These are phyloP conservation scores for Lactifluus rugatus DNA, from an alignment of 768 basidiomycete species.

Conservation along the genomic window DNA sequence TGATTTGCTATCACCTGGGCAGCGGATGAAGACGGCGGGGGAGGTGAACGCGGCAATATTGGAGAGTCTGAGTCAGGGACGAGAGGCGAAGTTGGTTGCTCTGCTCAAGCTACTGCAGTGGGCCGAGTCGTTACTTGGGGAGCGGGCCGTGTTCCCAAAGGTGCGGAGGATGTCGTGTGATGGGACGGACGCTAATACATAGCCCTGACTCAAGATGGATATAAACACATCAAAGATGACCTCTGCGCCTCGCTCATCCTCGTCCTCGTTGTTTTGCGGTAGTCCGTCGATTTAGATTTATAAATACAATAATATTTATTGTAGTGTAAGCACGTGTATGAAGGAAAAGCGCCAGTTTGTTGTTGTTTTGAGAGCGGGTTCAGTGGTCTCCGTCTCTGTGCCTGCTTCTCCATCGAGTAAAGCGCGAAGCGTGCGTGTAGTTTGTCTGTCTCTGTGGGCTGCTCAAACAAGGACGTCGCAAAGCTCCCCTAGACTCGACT, in stretches of 20 bases:
- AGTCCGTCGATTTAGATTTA: not conserved
- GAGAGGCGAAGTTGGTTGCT: constrained; percentile 81
- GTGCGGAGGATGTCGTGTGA: constrained; percentile 29
- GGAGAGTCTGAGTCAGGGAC: constrained; percentile 84
- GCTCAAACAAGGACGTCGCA: not conserved
- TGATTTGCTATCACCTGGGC: constrained; percentile 74
- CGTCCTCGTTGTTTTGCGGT: not conserved
- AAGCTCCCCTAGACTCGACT: not conserved
- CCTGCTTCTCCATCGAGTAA: not conserved
- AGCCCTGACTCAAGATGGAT: constrained; percentile 4
- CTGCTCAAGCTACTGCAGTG: constrained; percentile 78
- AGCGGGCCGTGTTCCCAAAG: constrained; percentile 74
- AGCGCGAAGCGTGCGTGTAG: not conserved
- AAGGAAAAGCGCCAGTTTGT: not conserved
- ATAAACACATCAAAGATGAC: constrained; percentile 1
- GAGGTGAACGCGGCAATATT: constrained; percentile 95
- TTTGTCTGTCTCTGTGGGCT: not conserved
- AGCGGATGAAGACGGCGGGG: constrained; percentile 89
- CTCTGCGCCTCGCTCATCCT: not conserved
- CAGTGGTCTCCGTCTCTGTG: not conserved
- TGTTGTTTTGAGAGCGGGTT: not conserved
- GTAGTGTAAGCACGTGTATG: not conserved
- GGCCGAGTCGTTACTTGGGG: constrained; percentile 75
- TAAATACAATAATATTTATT: no score
- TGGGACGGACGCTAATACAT: not conserved